These are phyloP conservation scores for Cerrena zonata DNA, from an alignment of 1,284 basidiomycete genomes.

Conservation along the genomic window DNA sequence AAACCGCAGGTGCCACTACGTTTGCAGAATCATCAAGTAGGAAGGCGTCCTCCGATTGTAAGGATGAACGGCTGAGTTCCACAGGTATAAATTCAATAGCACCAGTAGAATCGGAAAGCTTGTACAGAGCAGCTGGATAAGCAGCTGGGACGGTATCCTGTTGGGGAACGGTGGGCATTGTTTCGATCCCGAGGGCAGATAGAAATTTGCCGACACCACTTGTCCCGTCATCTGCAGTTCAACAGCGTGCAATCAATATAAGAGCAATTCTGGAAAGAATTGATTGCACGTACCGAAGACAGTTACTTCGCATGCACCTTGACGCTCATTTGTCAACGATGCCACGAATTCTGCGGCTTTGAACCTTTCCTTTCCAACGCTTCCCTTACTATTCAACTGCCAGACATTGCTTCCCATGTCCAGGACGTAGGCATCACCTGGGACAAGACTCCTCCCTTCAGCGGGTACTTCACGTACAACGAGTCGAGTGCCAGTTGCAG, in stretches of 20 bases:
- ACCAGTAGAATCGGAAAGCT: conserved; percentile 43
- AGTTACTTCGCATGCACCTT: conserved; percentile 37
- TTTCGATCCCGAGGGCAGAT: conserved; percentile 33
- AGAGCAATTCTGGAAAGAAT: not conserved
- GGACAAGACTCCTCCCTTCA: conserved; percentile 40
- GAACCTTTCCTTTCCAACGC: conserved; percentile 50
- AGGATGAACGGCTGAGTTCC: conserved; percentile 26
- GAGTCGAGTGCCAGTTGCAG: conserved; percentile 28
- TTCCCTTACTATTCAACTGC: conserved; percentile 51
- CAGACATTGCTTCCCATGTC: conserved; percentile 48
- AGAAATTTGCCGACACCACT: conserved; percentile 44
- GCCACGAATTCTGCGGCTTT: conserved; percentile 55
- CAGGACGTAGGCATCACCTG: conserved; percentile 53
- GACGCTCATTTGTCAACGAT: conserved; percentile 38
- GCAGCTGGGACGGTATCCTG: conserved; percentile 8
- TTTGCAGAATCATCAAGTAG: conserved; percentile 38
- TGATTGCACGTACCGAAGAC: conserved; percentile 43
- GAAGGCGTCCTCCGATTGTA: conserved; percentile 44
- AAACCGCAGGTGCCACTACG: conserved; percentile 37
- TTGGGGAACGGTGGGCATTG: conserved; percentile 14
- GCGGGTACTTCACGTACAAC: conserved; percentile 45
- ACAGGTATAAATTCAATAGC: conserved; percentile 35
- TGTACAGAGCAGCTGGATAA: conserved; percentile 36
- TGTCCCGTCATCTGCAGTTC: conserved; percentile 42
- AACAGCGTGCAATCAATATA: not conserved